Evolutionary conservation across 495 filamentous ascomycete species (phyloP), one percentile per base, ranked within the genome.

Genomic region (Amorphotheca resinae): DNA sequence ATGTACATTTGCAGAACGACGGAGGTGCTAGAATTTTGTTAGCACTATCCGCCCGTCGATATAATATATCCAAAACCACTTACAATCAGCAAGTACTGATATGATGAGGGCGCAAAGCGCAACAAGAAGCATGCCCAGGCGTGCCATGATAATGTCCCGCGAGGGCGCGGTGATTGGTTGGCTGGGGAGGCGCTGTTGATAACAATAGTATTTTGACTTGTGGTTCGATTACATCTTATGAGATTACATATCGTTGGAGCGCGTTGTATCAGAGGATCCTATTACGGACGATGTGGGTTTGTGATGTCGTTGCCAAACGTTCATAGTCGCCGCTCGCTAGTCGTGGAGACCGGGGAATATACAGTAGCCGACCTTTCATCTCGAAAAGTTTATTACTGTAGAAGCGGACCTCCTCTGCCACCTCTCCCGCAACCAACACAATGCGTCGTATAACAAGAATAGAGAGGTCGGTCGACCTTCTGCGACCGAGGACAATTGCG

Each of bases 1-100:
- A 96, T 44, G 82, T 93, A 64, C 91, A 98, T 80, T 95, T 98
- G 77, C 91, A 98, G 67, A 95, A 96, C 25, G 85, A 84, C 17
- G 82, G 82, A 14, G 85, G 42, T 12, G 55, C 54, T 57, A 23
- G 8, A 20, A 12, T 22, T 22, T n/a, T n/a, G n/a, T n/a, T n/a
- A n/a, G n/a, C n/a, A n/a, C n/a, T n/a, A n/a, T n/a, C n/a, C n/a
- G n/a, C n/a, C n/a, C n/a, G n/a, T n/a, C n/a, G n/a, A n/a, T n/a
- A n/a, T n/a, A n/a, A n/a, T n/a, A n/a, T n/a, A n/a, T n/a, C n/a
- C 9, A 37, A 21, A 39, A 14, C 28, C 2, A 46, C 54, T 33
- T 38, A 53, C 54, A 48, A 22, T 44, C 41, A 41, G 44, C 50
- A n/a, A 51, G 11, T 15, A 32, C 14, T 4, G 44, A 33, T 38